Base-by-base conservation (phyloP, 2,329 filamentous ascomycete species). In the Fusarium sp. region DNA sequence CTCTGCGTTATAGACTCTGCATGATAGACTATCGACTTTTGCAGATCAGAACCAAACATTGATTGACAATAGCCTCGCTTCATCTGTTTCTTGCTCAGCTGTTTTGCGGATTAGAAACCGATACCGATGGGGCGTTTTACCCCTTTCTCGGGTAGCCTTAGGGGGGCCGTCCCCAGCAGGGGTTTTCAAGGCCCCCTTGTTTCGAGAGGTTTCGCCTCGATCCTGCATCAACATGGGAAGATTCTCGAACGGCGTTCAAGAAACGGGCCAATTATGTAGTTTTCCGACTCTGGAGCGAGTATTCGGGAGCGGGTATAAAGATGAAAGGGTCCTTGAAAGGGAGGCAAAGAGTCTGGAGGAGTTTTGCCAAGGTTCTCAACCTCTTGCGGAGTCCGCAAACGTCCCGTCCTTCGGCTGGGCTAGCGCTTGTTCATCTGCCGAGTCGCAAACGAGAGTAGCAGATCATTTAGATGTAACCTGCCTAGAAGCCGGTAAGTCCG, bases 171-270 rank as follows among this genome's bases (percentile, higher is more conserved):
- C 27, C 27, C 22, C n/a, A 45, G 57, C 41, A 66, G 64, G 54
- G 72, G 67, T 65, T 72, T 72, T 66, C 58, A 67, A 63, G 45
- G 18, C 57, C 35, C 73, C 74, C 61, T 73, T 73, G 72, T 75
- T 76, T 75, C 70, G 70, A 64, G 41, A 65, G 64, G 65, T 73
- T 68, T 73, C 61, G 65, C 56, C 33, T 35, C 16, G 11, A 54
- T 68, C 65, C 52, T 43, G 22, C 56, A 43, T 31, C 61, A 6
- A 63, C 58, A 48, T 62, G 62, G 59, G 37, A 29, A 56, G 24
- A 20, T 61, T 50, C 54, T 58, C 33, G 45, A 61, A 52, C 22
- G 56, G 35, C 16, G 16, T 41, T 31, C 59, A 33, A 11, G 9
- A 9, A 9, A 27, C 18, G 37, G 27, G 22, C 66, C 45, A 65